Percentiles rank a stretch among this genome's conserved stretches.
phyloP scores from a whole-genome alignment of 768 basidiomycete genomes.

The Pisolithus marmoratus region DNA sequence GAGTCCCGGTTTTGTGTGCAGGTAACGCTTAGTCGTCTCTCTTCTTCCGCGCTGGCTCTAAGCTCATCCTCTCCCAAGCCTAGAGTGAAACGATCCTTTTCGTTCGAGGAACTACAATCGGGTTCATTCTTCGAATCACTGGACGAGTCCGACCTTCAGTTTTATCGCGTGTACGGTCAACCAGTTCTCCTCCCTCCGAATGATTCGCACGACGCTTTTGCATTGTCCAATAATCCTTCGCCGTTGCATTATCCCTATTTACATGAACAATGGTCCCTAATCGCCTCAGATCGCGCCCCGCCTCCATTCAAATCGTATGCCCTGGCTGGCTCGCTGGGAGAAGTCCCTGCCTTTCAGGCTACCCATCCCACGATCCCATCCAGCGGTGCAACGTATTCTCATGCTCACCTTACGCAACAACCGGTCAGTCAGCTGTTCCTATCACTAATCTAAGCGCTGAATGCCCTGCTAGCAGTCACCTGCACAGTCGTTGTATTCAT shows the following conservation, averaged over 20 bases:
- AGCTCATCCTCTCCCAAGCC: slow-evolving; percentile 12
- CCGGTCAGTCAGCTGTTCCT: neutral
- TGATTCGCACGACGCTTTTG: slow-evolving; percentile 16
- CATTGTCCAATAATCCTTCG: slow-evolving; percentile 3
- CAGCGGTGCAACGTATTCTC: neutral
- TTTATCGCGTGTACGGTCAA: slow-evolving; percentile 28
- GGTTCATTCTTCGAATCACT: slow-evolving; percentile 24
- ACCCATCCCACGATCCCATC: neutral
- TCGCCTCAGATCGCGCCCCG: slow-evolving; percentile 2
- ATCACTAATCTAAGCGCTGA: neutral
- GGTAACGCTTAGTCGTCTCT: slow-evolving; percentile 1
- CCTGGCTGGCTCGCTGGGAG: slow-evolving; percentile 22
- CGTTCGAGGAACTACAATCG: slow-evolving; percentile 30
- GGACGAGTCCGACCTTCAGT: slow-evolving; percentile 29
- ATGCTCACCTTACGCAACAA: neutral
- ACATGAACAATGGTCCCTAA: neutral
- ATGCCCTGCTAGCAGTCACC: neutral
- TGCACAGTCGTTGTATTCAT: neutral
- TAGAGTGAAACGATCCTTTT: slow-evolving; percentile 23
- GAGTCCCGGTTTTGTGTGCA: slow-evolving; percentile 21
- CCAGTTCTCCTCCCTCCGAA: slow-evolving; percentile 27
- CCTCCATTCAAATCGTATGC: slow-evolving; percentile 23
- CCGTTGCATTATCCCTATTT: slow-evolving; percentile 1
- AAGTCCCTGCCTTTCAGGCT: neutral
- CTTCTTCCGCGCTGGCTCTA: neutral